A percentile compares a stretch with the other conserved stretches of the same genome.
These are phyloP conservation scores for Leucocoprinus sp. DNA, from an alignment of 768 basidiomycete genomes.

Conservation along the genomic window DNA sequence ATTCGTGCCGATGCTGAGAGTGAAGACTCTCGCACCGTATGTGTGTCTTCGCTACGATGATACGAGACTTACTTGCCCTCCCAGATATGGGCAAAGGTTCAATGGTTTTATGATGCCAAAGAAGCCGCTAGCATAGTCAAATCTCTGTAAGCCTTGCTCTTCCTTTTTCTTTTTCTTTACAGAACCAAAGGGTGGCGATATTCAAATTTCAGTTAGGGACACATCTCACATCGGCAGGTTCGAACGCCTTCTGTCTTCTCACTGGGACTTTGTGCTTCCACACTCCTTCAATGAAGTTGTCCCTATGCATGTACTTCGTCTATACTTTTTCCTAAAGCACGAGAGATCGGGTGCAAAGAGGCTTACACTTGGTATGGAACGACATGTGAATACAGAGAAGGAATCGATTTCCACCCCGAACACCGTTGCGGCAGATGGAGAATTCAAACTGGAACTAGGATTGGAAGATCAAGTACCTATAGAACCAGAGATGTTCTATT, in stretches of 20 bases:
- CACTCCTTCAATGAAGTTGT: slow-evolving; percentile 36
- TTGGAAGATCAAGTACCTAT: slow-evolving; percentile 32
- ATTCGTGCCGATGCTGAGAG: slow-evolving; percentile 28
- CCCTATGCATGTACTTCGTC: not conserved
- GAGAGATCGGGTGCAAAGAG: not conserved
- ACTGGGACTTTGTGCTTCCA: slow-evolving; percentile 37
- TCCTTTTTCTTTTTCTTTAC: too few relatives aligned
- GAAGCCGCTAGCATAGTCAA: slow-evolving; percentile 37
- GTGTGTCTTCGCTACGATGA: slow-evolving; percentile 16
- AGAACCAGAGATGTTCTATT: slow-evolving; percentile 32
- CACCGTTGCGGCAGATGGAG: slow-evolving; percentile 27
- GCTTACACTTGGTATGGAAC: not conserved
- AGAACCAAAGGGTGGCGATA: too few relatives aligned
- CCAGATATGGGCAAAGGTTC: slow-evolving; percentile 45
- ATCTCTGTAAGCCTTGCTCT: slow-evolving; percentile 31
- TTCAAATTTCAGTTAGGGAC: slow-evolving; percentile 32
- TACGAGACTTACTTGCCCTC: not conserved
- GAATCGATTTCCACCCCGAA: slow-evolving; percentile 15
- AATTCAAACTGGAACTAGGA: not conserved
- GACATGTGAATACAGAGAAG: not conserved
- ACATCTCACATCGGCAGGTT: slow-evolving; percentile 29
- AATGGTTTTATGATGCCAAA: slow-evolving; percentile 48
- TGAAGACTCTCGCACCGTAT: slow-evolving; percentile 20
- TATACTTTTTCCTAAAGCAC: not conserved
- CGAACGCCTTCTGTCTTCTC: slow-evolving; percentile 44